Base-by-base conservation (phyloP, 2,329 filamentous ascomycete species). In the Cylindrodendrum hubeiense region DNA sequence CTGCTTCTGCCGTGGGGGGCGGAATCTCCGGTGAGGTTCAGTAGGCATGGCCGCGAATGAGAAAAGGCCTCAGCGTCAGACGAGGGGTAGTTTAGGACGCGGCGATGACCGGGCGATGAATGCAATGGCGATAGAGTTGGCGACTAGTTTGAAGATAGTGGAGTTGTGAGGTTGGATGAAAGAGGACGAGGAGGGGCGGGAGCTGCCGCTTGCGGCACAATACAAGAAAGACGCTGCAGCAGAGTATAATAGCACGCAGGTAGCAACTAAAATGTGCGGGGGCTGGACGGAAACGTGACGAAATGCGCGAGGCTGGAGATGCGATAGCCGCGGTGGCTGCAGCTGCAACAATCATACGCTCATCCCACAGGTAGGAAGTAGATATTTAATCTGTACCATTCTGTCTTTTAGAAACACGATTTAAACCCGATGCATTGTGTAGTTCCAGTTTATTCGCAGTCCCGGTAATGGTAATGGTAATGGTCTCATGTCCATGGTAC, bases 1-100 rank as follows among this genome's bases (percentile, higher is more conserved):
- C 30, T 46, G 52, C 30, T 46, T 54, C 13, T n/a, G 41, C 28
- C 47, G 47, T 33, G 26, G 51, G 33, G 19, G 60, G 26, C 60
- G 60, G 39, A 28, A 57, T 30, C 26, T 57, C 21, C 51, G 55
- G 28, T 56, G 60, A 39, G 53, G 46, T 12, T 24, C 43, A 19
- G 39, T 52, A 19, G 52, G 13, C 60, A 63, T 63, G 22, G 39
- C 30, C 22, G 9, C 22, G 13, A 28, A 52, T 21, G 28, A 37
- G 47, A 34, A 19, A 37, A 21, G n/a, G 15, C 15, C 2, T n/a
- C 15, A 17, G 7, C 8, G n/a, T 17, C n/a, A n/a, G 17, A n/a
- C 5, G 37, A 39, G 15, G 5, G 37, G n/a, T n/a, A 19, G 5
- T 19, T 17, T 30, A n/a, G 8, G 28, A 30, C 12, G 6, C 7